A percentile compares a stretch with the other conserved stretches of the same genome.
phyloP scores from a whole-genome alignment of 108 stramenopile genomes.

The Stephanodiscus triporus region DNA sequence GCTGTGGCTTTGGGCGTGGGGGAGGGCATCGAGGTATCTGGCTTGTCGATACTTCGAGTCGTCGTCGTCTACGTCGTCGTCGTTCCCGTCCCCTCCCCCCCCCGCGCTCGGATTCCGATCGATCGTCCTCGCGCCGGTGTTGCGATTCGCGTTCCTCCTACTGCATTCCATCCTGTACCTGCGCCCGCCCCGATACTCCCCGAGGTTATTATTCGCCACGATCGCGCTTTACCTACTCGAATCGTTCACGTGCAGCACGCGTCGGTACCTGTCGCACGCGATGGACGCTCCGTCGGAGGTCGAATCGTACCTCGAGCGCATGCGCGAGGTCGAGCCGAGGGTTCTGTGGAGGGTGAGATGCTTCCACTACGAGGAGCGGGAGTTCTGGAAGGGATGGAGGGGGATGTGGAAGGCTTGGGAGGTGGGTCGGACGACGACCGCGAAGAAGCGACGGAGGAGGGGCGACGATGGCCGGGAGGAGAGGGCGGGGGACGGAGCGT shows the following conservation, averaged over 20 bases:
- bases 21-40: slow-evolving; percentile 33
- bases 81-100: no score
- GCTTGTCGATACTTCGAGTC: slow-evolving; percentile 27
- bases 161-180: slow-evolving; percentile 41
- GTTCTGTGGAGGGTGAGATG: slow-evolving; percentile 83
- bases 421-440: slow-evolving; percentile 11
- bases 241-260: slow-evolving; percentile 74
- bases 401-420: slow-evolving; percentile 27
- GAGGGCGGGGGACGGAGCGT: no score
- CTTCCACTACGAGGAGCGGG: slow-evolving; percentile 80
- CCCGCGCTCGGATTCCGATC: no score
- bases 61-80: background rate
- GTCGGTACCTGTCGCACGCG: slow-evolving; percentile 70
- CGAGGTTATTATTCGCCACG: slow-evolving; percentile 43
- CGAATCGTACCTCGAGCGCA: slow-evolving; percentile 63
- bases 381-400: slow-evolving; percentile 37
- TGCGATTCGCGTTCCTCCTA: slow-evolving; percentile 39
- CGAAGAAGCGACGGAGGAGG: background rate
- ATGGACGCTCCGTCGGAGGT: slow-evolving; percentile 65
- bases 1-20: slow-evolving; percentile 53
- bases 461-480: background rate
- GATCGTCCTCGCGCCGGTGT: slow-evolving; percentile 8
- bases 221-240: slow-evolving; percentile 71
- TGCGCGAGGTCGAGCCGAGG: slow-evolving; percentile 55
- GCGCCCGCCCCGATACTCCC: slow-evolving; percentile 43